Base-by-base conservation (phyloP, 768 basidiomycete species). In the Pleurotus citrinopileatus region DNA sequence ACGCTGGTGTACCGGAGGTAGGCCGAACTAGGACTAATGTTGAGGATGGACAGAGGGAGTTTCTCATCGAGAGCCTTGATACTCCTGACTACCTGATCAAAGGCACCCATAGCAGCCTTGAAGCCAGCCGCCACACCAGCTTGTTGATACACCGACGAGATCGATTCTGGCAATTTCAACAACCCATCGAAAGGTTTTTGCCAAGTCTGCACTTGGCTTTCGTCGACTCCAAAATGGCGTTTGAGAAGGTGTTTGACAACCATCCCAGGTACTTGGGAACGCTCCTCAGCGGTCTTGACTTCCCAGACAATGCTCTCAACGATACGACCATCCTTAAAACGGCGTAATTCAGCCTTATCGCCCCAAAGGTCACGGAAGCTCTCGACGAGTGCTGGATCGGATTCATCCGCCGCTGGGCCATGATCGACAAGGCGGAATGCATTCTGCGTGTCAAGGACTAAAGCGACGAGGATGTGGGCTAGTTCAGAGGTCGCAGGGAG, bases 251-350 rank as follows among this genome's bases (percentile, higher is more conserved):
- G 86, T 19, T 74, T 71, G 23, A 92, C 83, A 60, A 98, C 82
- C 70, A 81, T 76, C 12, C 75, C 71, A 0, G 94, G 93, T 25
- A 98, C 84, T 57, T 86, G 80, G 0, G 84, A 76, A 23, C 91
- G 85, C 56, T 94, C 91, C 48, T 96, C 93, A 0, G 80, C 77
- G 2, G 82, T 87, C 56, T 82, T 79, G 6, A 92, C 83, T 17
- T 97, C 89, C 97, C 97, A 99, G 2, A 98, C 94, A n/a, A 98
- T 93, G 60, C 89, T 92, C 68, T 98, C 94, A 4, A 81, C 64
- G 57, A 98, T 98, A 15, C 87, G 80, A 1, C 96, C 96, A 61
- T 99, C 95, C 68, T 98, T 95, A 77, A 99, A 99, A 34, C 95
- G 82, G 4, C 97, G 81, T 15, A 98, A 74, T 64, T 98, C 96